A percentile compares a stretch with the other conserved stretches of the same genome.
These are phyloP conservation scores for Stereocaulon alpinum DNA, from an alignment of 495 filamentous ascomycete species.

Conservation along the genomic window DNA sequence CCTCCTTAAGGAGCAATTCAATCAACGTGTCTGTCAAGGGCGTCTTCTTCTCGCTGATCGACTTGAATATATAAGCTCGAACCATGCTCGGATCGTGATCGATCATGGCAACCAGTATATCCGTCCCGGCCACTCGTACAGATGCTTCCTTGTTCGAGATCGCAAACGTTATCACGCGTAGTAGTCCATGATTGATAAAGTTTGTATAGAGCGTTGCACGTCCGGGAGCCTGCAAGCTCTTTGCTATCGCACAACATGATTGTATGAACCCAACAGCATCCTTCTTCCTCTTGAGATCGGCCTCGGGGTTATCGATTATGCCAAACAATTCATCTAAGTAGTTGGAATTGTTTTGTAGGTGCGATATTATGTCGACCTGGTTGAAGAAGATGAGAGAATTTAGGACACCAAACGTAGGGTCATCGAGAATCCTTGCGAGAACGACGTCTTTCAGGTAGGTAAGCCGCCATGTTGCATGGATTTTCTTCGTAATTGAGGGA, in stretches of 20 bases:
- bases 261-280: slow-evolving; percentile 95
- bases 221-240: slow-evolving; percentile 76
- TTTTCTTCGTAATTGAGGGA: slow-evolving; percentile 70
- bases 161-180: slow-evolving; percentile 84
- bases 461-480: slow-evolving; percentile 88
- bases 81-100: slow-evolving; percentile 95
- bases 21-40: slow-evolving; percentile 91
- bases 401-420: slow-evolving; percentile 93
- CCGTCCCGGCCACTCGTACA: slow-evolving; percentile 84
- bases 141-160: slow-evolving; percentile 73
- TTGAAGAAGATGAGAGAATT: slow-evolving; percentile 99
- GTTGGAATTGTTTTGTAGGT: slow-evolving; percentile 65
- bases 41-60: slow-evolving; percentile 73
- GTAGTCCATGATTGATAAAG: slow-evolving; percentile 78
- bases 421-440: slow-evolving; percentile 87
- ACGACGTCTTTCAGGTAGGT: slow-evolving; percentile 99
- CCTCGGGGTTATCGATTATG: slow-evolving; percentile 62
- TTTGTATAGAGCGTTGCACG: slow-evolving; percentile 75
- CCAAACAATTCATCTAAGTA: slow-evolving; percentile 86
- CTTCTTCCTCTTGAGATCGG: slow-evolving; percentile 65
- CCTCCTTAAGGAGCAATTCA: slow-evolving; percentile 80
- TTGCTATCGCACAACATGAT: slow-evolving; percentile 88
- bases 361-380: slow-evolving; percentile 93
- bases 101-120: slow-evolving; percentile 86
- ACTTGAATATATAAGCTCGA: slow-evolving; percentile 80